These are phyloP conservation scores for Penicillium atrosanguineum DNA, from an alignment of 495 filamentous ascomycete species.

Conservation along the genomic window DNA sequence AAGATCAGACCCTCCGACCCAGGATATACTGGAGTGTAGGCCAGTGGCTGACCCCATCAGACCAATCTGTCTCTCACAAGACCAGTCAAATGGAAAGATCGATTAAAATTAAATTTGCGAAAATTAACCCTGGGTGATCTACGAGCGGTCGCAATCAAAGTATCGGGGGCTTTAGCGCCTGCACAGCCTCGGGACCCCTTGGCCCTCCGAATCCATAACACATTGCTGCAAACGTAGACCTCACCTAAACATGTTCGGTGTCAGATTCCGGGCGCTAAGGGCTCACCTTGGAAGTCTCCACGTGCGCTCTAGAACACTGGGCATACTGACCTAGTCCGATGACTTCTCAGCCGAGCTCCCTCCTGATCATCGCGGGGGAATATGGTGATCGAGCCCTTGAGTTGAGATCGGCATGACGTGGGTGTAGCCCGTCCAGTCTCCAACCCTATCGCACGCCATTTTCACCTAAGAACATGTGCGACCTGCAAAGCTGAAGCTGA, in stretches of 20 bases:
- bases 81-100: not conserved
- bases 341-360: not conserved
- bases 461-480: not conserved
- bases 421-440: not conserved
- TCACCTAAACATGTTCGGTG: not conserved
- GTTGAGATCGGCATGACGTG: slow-evolving; percentile 5
- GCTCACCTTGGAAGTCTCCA: not conserved
- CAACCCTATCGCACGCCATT: slow-evolving; percentile 1
- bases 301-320: not conserved
- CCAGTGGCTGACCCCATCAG: no score
- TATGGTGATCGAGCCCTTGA: not conserved
- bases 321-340: not conserved
- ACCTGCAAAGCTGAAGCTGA: not conserved
- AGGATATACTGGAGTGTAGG: no score
- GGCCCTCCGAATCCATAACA: not conserved
- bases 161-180: slow-evolving; percentile 1
- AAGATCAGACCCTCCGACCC: not conserved
- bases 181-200: slow-evolving; percentile 7
- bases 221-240: not conserved
- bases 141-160: slow-evolving; percentile 4
- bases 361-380: slow-evolving; percentile 4
- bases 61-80: not conserved
- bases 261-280: not conserved
- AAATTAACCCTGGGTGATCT: not conserved
- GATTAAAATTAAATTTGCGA: not conserved